Evolutionary conservation across 192 early-diverging fungal species (phyloP).

Genomic region (Gryganskiella cystojenkinii): DNA sequence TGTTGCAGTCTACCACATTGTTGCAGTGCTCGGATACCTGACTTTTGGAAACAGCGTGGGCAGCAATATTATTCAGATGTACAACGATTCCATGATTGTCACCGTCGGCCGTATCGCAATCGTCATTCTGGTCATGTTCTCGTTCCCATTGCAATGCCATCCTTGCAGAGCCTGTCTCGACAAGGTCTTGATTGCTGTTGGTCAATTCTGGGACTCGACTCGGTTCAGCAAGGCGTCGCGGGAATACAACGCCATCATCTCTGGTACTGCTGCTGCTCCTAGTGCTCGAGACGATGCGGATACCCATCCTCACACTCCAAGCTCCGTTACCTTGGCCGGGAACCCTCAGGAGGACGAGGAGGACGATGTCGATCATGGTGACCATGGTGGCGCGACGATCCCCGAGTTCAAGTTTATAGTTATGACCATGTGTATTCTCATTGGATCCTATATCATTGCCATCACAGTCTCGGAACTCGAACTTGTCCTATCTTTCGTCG

Average conservation of each 20-base stretch:
- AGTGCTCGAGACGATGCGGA: not conserved
- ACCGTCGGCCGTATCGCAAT: conserved; percentile 90
- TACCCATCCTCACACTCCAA: not conserved
- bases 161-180: conserved; percentile 90
- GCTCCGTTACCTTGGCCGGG: not conserved
- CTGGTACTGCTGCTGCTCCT: not conserved
- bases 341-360: not conserved
- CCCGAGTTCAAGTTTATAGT: conserved; percentile 65
- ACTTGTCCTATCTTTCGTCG: conserved; percentile 89
- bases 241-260: conserved; percentile 17
- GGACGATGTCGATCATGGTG: conserved; percentile 31
- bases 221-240: conserved; percentile 22
- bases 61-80: conserved; percentile 89
- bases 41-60: conserved; percentile 87
- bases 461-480: conserved; percentile 84
- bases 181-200: conserved; percentile 74
- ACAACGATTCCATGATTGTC: conserved; percentile 74
- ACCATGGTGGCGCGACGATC: conserved; percentile 30
- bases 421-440: conserved; percentile 77
- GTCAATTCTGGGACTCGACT: conserved; percentile 37
- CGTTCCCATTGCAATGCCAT: conserved; percentile 94
- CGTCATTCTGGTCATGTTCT: conserved; percentile 88
- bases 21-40: conserved; percentile 93
- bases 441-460: conserved; percentile 77
- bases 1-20: conserved; percentile 79